phyloP scores from a whole-genome alignment of 345 rosid species.

The Hirschfeldia incana region DNA sequence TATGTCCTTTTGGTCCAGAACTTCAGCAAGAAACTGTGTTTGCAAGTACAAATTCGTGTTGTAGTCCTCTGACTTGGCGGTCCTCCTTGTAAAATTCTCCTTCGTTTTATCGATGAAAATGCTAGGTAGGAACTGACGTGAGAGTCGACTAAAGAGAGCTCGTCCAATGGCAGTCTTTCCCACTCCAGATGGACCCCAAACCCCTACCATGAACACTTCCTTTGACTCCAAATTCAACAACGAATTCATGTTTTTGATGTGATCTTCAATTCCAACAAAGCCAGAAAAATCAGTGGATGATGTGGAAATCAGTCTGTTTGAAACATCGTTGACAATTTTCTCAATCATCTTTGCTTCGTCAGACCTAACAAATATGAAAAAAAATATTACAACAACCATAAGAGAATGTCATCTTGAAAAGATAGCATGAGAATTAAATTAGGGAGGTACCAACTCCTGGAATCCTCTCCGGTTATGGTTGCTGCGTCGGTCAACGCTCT shows the following conservation, averaged over 20 bases:
- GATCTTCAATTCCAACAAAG: slow-evolving; percentile 3
- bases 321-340: background rate
- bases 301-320: background rate
- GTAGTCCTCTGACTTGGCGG: background rate
- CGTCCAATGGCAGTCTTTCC: background rate
- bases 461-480: slow-evolving; percentile 1
- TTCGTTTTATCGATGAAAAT: slow-evolving; percentile 3
- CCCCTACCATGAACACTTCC: background rate
- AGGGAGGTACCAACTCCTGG: background rate
- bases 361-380: background rate
- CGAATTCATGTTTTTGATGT: background rate
- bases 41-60: background rate
- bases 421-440: too few species aligned
- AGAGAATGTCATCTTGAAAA: too few species aligned
- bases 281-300: background rate
- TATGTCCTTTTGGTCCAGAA: background rate
- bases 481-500: background rate
- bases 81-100: background rate
- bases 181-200: slow-evolving; percentile 8
- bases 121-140: background rate
- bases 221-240: background rate
- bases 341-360: slow-evolving; percentile 3
- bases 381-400: too few species aligned
- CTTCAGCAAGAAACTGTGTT: background rate
- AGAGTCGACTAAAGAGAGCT: background rate